phyloP scores from a whole-genome alignment of 768 basidiomycete species.

The Pluteus cervinus region DNA sequence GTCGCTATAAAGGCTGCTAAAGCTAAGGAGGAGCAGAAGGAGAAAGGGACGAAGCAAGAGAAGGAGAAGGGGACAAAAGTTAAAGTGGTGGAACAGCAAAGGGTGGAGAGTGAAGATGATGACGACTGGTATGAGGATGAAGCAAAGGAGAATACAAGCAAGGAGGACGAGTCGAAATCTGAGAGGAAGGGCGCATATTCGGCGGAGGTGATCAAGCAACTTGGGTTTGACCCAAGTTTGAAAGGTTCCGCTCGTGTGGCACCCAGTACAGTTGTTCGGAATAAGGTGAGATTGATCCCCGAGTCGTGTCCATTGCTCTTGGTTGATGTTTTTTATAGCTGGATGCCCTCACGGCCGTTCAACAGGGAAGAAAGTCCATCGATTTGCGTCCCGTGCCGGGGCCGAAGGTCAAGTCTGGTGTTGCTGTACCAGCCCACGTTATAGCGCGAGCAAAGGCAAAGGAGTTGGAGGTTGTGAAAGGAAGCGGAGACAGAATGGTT shows the following conservation, averaged over 20 bases:
- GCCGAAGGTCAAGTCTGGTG: conserved; percentile 56
- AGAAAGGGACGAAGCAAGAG: conserved; percentile 12
- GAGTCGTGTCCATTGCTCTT: conserved; percentile 1
- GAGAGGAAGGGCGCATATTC: conserved; percentile 36
- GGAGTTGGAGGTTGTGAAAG: conserved; percentile 8
- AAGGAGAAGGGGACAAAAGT: too few species aligned
- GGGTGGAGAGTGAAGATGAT: too few species aligned
- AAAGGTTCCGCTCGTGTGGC: conserved; percentile 42
- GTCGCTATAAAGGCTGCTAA: conserved; percentile 27
- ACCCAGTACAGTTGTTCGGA: conserved; percentile 36
- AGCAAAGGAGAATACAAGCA: conserved; percentile 14
- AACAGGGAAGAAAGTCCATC: conserved; percentile 44
- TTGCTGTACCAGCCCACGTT: conserved; percentile 27
- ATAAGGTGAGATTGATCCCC: conserved; percentile 43
- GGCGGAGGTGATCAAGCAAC: conserved; percentile 56
- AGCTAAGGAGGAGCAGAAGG: conserved; percentile 14
- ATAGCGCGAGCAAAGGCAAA: conserved; percentile 7
- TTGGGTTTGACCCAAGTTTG: conserved; percentile 76
- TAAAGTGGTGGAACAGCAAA: too few species aligned
- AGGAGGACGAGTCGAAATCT: conserved; percentile 9
- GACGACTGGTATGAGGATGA: too few species aligned
- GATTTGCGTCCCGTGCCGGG: conserved; percentile 61
- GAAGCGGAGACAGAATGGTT: conserved; percentile 27
- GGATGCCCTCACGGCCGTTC: conserved; percentile 47
- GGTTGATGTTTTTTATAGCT: conserved; percentile 32